Conservation (phyloP, 73 alveolate genomes). For the Blepharisma stoltei region DNA sequence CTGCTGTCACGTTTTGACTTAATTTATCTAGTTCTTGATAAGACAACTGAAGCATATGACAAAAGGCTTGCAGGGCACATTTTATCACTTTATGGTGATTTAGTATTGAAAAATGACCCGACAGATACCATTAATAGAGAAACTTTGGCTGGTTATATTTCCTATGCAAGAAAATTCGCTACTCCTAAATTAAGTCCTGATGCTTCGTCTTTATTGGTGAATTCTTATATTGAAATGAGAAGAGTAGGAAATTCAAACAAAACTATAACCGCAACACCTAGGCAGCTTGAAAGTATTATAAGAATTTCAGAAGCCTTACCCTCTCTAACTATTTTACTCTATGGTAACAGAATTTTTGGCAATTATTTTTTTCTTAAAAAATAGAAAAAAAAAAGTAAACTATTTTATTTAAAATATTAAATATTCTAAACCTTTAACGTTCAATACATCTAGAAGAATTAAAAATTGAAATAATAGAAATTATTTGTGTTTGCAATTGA, state of each 20-base stretch:
- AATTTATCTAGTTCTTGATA: constrained; percentile 95
- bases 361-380: too few relatives aligned
- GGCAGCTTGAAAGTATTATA: constrained; percentile 93
- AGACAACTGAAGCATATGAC: constrained; percentile 84
- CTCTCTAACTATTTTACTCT: not conserved
- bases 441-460: not conserved
- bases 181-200: constrained; percentile 78
- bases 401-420: too few relatives aligned
- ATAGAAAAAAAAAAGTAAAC: too few relatives aligned
- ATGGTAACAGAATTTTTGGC: not conserved
- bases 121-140: constrained; percentile 58
- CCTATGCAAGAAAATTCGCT: constrained; percentile 53
- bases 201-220: constrained; percentile 65
- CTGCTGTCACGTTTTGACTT: constrained; percentile 96
- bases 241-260: constrained; percentile 73
- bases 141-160: constrained; percentile 70
- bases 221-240: constrained; percentile 85
- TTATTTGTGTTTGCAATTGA: too few relatives aligned
- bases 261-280: constrained; percentile 98
- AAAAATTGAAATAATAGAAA: not conserved
- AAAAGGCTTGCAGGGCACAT: constrained; percentile 93
- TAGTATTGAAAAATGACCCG: constrained; percentile 41
- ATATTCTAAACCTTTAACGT: constrained; percentile 1
- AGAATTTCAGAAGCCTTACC: constrained; percentile 92
- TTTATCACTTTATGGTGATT: constrained; percentile 66